Evolutionary conservation across 306 rosid genomes (phyloP).

Genomic region (Geum urbanum): DNA sequence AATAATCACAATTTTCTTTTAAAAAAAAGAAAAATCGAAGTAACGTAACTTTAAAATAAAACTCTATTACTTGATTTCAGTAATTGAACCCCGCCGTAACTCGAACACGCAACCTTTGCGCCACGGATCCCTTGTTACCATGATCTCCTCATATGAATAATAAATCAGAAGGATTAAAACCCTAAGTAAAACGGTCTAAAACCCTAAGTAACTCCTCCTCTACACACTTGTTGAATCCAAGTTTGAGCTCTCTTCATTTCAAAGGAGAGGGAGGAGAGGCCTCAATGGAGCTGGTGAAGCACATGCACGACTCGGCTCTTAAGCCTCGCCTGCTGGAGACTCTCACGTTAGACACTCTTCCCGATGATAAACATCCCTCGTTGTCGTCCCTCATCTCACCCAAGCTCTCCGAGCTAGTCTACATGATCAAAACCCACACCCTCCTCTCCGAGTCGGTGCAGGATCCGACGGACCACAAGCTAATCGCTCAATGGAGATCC

Average conservation of each 20-base stretch:
- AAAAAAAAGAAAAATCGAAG: too few relatives aligned
- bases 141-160: too few relatives aligned
- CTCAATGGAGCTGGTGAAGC: slow-evolving; percentile 38
- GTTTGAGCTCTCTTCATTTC: too few relatives aligned
- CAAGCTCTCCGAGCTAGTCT: slow-evolving; percentile 41
- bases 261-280: not conserved
- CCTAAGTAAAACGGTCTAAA: slow-evolving; percentile 3
- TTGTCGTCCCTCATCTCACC: slow-evolving; percentile 34
- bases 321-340: slow-evolving; percentile 64
- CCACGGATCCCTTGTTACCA: not conserved
- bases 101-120: slow-evolving; percentile 21
- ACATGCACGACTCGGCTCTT: slow-evolving; percentile 64
- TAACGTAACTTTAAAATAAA: too few relatives aligned
- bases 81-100: slow-evolving; percentile 18
- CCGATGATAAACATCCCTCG: slow-evolving; percentile 29
- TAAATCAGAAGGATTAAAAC: not conserved
- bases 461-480: slow-evolving; percentile 33
- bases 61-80: too few relatives aligned
- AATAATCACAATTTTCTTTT: too few relatives aligned
- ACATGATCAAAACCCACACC: slow-evolving; percentile 48
- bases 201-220: too few relatives aligned
- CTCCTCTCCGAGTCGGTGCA: slow-evolving; percentile 52
- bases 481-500: slow-evolving; percentile 50
- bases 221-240: too few relatives aligned
- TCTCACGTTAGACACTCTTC: slow-evolving; percentile 50